Conservation (phyloP, 2,329 filamentous ascomycete genomes). For the Basipetospora sp. region DNA sequence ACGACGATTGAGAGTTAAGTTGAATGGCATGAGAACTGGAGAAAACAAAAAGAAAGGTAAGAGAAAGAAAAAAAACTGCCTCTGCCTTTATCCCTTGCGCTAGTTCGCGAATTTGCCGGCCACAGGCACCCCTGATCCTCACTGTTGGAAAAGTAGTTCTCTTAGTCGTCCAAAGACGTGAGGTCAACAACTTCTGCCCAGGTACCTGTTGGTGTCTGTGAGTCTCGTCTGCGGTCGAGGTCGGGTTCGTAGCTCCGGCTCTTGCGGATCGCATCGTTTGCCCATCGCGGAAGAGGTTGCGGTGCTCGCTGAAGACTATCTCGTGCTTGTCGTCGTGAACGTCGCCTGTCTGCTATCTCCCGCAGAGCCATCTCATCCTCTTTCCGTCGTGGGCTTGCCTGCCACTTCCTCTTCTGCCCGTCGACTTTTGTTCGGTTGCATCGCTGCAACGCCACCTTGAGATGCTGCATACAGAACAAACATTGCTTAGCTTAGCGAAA, state of each 20-base stretch:
- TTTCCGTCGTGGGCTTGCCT: slow-evolving; percentile 6
- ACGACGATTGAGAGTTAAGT: no score
- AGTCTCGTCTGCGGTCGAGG: no score
- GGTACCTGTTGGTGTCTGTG: no score
- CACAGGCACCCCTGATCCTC: no score
- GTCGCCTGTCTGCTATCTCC: slow-evolving; percentile 17
- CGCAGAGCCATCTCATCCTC: slow-evolving; percentile 21
- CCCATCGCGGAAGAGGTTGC: slow-evolving; percentile 17
- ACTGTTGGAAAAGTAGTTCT: no score
- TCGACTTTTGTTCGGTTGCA: slow-evolving; percentile 3
- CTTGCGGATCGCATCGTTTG: slow-evolving; percentile 14
- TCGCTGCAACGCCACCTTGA: slow-evolving; percentile 16
- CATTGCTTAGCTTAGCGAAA: no score
- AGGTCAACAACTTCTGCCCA: no score
- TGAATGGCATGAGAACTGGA: no score
- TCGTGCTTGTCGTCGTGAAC: slow-evolving; percentile 5
- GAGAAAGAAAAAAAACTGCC: neutral
- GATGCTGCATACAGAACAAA: no score
- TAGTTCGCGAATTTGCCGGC: no score
- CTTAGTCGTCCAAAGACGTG: no score
- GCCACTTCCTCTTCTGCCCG: neutral
- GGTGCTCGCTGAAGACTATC: neutral
- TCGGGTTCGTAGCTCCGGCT: neutral
- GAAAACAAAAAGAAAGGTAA: slow-evolving; percentile 4
- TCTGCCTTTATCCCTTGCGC: neutral